Evolutionary conservation across 1,139 yeast genomes (phyloP), one percentile per base, ranked within the genome.

Genomic region (Zygotorulaspora mrakii): DNA sequence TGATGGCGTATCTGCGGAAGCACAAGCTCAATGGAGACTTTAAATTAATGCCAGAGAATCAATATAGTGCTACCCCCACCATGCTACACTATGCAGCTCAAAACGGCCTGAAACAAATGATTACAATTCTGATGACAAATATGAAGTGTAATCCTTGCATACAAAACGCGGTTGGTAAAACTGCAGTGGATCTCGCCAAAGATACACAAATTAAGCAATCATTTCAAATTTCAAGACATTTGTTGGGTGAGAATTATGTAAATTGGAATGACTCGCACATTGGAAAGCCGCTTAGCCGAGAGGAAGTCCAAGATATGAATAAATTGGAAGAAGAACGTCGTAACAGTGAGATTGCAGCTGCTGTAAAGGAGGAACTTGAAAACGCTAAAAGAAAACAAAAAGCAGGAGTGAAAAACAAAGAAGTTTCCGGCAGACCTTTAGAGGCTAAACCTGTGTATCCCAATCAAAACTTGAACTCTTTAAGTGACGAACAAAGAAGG

Each of bases 71-170:
- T 14, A 73, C 83, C 0, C 95, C 97, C 2, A 84, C 94, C 0
- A 62, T 85, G 41, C 68, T 94, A 23, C 95, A 88, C 58, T 87
- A 69, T 59, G 94, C 95, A 0, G 67, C 96, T 0, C 69, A 80
- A 4, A 70, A 79, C 39, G 86, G 86, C 1, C 65, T 81, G 10
- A 69, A 71, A 31, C 86, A 81, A 50, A 79, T 88, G 73, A 78
- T 86, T 4, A 74, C 76, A 28, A 70, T 79, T 0, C 66, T 94
- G 34, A 61, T 91, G 24, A 69, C 74, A 8, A 80, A 76, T 39
- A 62, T 85, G 45, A 79, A 81, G 44, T 86, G 88, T 1, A 82
- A 86, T 48, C 95, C 96, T 0, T 68, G 80, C 0, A 47, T 74
- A 2, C 45, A 47, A 23, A 86, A 80, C 54, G 65, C 57, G 3